A percentile compares a stretch with the other conserved stretches of the same genome.
phyloP scores from a whole-genome alignment of 257 asterid species.

The Solanum pimpinellifolium region DNA sequence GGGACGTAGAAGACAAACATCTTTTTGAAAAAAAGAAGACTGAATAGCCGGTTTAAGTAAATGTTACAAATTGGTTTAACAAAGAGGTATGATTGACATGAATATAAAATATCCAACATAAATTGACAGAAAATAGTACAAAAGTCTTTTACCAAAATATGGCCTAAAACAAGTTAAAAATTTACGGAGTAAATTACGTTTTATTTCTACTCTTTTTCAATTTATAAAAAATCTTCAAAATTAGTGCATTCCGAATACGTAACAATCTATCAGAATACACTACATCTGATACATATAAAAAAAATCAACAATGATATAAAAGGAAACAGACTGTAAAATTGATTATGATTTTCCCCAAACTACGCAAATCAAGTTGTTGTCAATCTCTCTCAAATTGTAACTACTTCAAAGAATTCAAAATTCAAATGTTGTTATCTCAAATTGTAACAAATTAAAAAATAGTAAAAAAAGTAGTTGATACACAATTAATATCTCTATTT shows the following conservation, averaged over 20 bases:
- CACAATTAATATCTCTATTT: background rate
- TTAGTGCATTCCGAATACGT: background rate
- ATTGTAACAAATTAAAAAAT: too few relatives aligned
- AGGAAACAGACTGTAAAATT: too few relatives aligned
- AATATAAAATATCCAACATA: background rate
- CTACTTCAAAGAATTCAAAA: background rate
- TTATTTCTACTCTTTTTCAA: background rate
- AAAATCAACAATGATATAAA: too few relatives aligned
- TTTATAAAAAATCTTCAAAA: too few relatives aligned
- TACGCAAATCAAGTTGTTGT: background rate
- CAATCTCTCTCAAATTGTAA: background rate
- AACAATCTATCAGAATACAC: background rate
- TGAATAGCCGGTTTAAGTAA: background rate
- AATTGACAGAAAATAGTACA: background rate
- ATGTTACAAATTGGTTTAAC: too few relatives aligned
- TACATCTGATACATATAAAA: background rate
- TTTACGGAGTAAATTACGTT: background rate
- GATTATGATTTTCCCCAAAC: background rate
- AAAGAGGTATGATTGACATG: background rate
- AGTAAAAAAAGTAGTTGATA: background rate
- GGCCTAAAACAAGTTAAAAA: background rate
- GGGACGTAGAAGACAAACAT: background rate
- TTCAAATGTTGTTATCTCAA: too few relatives aligned
- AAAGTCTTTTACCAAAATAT: background rate
- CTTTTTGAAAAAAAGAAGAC: too few relatives aligned